These are phyloP conservation scores for Mycosarcoma maydis DNA, from an alignment of 1,284 basidiomycete species.

Conservation along the genomic window DNA sequence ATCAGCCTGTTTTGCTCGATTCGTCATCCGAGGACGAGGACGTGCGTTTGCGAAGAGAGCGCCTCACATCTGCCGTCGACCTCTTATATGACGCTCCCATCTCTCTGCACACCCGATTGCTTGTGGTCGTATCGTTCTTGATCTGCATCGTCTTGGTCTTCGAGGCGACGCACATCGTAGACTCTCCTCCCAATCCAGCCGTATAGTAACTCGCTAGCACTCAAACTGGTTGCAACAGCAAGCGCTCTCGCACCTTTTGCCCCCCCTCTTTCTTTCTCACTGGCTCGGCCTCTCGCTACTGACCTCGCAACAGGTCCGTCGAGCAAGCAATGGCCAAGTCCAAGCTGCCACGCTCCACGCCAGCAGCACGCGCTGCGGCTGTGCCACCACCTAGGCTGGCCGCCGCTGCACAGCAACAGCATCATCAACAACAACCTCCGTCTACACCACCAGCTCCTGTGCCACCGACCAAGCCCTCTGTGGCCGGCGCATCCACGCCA, in stretches of 20 bases:
- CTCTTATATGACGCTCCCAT: constrained; percentile 24
- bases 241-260: neutral
- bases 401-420: constrained; percentile 44
- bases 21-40: constrained; percentile 9
- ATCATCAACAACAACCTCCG: constrained; percentile 16
- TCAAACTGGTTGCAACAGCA: neutral
- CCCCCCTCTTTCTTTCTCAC: neutral
- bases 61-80: constrained; percentile 4
- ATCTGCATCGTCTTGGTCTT: constrained; percentile 6
- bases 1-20: neutral
- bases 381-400: constrained; percentile 43
- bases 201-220: neutral
- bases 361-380: constrained; percentile 34
- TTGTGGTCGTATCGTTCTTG: constrained; percentile 17
- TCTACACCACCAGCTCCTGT: constrained; percentile 19
- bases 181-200: neutral
- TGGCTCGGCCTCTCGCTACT: constrained; percentile 3
- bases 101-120: constrained; percentile 3
- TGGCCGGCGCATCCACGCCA: constrained; percentile 38
- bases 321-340: constrained; percentile 45
- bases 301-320: constrained; percentile 18
- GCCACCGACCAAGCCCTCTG: constrained; percentile 19
- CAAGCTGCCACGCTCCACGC: constrained; percentile 48
- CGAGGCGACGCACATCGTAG: neutral
- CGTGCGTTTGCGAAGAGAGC: too few relatives aligned